These are phyloP conservation scores for Capsella bursapastoris DNA, from an alignment of 345 rosid genomes.

Conservation along the genomic window DNA sequence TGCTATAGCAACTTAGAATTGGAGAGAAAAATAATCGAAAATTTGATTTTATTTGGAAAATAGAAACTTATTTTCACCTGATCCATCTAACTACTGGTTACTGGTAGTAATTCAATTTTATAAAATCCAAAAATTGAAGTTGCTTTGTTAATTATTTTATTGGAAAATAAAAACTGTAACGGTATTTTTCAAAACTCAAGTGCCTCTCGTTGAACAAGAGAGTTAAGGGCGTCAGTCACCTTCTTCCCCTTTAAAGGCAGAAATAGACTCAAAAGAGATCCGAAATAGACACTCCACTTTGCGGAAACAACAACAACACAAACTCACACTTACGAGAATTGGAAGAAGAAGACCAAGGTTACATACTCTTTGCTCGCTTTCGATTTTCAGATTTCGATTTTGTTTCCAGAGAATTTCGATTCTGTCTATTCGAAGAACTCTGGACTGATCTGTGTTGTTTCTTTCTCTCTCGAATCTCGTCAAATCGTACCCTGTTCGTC, in stretches of 20 bases:
- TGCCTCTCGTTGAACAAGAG: neutral
- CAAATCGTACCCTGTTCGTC: neutral
- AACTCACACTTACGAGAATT: neutral
- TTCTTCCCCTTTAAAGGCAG: neutral
- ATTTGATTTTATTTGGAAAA: too few species aligned
- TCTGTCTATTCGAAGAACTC: neutral
- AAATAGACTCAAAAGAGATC: neutral
- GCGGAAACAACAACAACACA: slow-evolving; percentile 11
- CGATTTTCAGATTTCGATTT: neutral
- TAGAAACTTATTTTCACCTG: too few species aligned
- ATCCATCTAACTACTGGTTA: too few species aligned
- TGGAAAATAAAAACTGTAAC: too few species aligned
- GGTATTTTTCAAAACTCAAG: too few species aligned
- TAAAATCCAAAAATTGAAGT: too few species aligned
- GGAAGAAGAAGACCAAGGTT: slow-evolving; percentile 23
- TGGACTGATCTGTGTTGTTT: slow-evolving; percentile 6
- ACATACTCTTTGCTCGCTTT: neutral
- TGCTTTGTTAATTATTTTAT: too few species aligned
- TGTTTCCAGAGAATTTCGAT: neutral
- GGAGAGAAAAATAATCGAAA: too few species aligned
- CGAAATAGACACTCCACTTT: neutral
- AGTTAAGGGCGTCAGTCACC: slow-evolving; percentile 5
- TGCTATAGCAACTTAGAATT: too few species aligned
- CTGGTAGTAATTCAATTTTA: too few species aligned
- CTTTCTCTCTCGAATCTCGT: neutral